Percentiles rank a stretch among this genome's conserved stretches.
phyloP scores from a whole-genome alignment of 2,329 filamentous ascomycete species.

The Colletotrichum sp. region DNA sequence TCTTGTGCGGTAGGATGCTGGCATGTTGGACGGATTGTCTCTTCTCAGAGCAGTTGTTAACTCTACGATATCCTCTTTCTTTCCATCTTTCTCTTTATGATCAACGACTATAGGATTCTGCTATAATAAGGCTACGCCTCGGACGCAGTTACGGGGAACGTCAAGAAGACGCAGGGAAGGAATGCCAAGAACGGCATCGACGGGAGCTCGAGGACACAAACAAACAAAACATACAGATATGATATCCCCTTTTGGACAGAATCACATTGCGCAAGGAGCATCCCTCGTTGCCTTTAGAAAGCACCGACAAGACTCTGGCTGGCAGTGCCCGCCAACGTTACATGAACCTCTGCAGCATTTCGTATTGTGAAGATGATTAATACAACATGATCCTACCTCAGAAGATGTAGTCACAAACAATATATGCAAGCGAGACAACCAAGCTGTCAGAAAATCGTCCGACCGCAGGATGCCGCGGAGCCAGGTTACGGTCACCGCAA shows the following conservation, averaged over 20 bases:
- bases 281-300: background rate
- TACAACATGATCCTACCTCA: background rate
- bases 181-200: background rate
- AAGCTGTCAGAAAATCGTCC: background rate
- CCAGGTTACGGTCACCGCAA: background rate
- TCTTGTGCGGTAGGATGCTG: background rate
- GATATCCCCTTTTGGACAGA: background rate
- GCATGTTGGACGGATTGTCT: background rate
- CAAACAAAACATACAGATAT: background rate
- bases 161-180: background rate
- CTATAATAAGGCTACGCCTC: background rate
- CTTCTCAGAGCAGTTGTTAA: background rate
- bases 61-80: background rate
- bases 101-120: background rate
- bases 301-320: background rate
- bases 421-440: background rate
- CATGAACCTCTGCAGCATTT: background rate
- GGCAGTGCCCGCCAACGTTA: background rate
- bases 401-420: background rate
- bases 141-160: background rate
- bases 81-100: background rate
- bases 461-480: background rate
- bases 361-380: background rate
- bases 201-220: background rate
- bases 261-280: background rate